phyloP scores from a whole-genome alignment of 1,284 basidiomycete species.

The Anthracocystis setariae region DNA sequence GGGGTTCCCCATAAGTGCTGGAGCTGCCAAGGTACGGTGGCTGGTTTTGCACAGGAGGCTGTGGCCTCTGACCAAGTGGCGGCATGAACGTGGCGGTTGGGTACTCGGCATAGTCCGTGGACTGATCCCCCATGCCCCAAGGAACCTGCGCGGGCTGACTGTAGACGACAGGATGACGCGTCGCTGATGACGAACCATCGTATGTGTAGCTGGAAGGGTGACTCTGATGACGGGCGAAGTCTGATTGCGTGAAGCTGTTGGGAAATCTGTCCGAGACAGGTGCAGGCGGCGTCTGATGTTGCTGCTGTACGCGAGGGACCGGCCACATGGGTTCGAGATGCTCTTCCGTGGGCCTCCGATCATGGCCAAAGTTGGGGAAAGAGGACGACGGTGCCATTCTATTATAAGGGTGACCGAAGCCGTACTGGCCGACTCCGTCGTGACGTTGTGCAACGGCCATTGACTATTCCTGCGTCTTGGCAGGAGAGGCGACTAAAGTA shows the following conservation, averaged over 20 bases:
- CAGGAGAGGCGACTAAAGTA: constrained; percentile 9
- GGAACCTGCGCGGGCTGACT: constrained; percentile 31
- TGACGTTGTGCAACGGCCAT: constrained; percentile 47
- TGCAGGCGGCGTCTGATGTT: constrained; percentile 10
- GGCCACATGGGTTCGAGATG: constrained; percentile 33
- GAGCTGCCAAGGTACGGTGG: constrained; percentile 17
- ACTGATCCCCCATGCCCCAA: constrained; percentile 19
- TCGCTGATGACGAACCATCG: constrained; percentile 27
- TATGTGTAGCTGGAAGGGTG: constrained; percentile 31
- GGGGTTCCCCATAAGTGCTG: constrained; percentile 23
- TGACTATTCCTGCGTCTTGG: constrained; percentile 27
- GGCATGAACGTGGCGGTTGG: constrained; percentile 37
- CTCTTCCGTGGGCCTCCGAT: constrained; percentile 21
- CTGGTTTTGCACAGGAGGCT: constrained; percentile 13
- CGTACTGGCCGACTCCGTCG: constrained; percentile 49
- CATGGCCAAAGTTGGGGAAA: constrained; percentile 23
- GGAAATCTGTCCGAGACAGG: constrained; percentile 19
- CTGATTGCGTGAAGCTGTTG: constrained; percentile 21
- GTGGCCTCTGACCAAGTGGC: constrained; percentile 17
- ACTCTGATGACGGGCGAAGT: constrained; percentile 16
- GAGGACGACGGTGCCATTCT: constrained; percentile 32
- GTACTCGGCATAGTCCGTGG: constrained; percentile 29
- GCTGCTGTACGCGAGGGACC: constrained; percentile 24
- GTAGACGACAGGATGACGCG: constrained; percentile 43
- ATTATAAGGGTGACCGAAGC: constrained; percentile 29